phyloP scores from a whole-genome alignment of 306 rosid species.

The Rosa persica region DNA sequence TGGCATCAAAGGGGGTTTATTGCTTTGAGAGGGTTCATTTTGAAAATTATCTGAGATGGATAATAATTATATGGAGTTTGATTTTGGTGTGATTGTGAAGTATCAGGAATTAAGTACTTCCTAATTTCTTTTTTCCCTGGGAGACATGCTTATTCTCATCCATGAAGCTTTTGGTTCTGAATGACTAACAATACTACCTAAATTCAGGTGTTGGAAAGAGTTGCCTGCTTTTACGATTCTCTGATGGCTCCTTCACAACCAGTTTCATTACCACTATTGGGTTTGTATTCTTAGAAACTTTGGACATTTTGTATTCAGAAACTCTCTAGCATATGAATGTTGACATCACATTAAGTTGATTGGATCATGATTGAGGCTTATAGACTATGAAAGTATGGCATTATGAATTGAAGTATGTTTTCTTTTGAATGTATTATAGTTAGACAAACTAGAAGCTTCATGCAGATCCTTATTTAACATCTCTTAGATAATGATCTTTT shows the following conservation, averaged over 20 bases:
- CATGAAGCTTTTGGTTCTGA: constrained; percentile 7
- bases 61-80: background rate
- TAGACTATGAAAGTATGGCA: background rate
- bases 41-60: background rate
- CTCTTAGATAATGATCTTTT: constrained; percentile 18
- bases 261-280: constrained; percentile 83
- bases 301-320: constrained; percentile 14
- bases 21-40: background rate
- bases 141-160: background rate
- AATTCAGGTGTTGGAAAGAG: constrained; percentile 81
- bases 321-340: background rate
- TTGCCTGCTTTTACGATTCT: constrained; percentile 80
- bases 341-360: background rate
- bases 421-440: background rate
- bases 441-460: background rate
- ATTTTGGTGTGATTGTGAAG: background rate
- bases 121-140: background rate
- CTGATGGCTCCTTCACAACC: constrained; percentile 84
- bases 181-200: constrained; percentile 13
- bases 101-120: background rate
- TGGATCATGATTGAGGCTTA: constrained; percentile 12
- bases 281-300: constrained; percentile 46
- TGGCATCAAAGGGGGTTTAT: background rate
- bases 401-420: background rate
- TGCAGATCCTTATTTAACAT: constrained; percentile 17